Base-by-base conservation (phyloP, 2,329 filamentous ascomycete species). In the Onygenales sp. region DNA sequence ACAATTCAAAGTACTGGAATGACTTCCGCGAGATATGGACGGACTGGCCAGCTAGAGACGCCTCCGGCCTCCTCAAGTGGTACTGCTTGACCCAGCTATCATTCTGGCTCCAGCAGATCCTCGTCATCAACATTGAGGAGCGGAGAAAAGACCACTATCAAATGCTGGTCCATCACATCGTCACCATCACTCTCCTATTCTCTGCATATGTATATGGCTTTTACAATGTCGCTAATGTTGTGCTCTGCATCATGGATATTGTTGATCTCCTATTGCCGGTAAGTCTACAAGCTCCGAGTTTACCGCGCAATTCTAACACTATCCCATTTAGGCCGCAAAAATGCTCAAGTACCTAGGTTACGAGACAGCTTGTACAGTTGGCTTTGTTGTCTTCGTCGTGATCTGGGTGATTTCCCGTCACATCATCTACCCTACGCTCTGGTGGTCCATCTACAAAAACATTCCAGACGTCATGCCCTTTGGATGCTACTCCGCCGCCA, bases 51-150 rank as follows among this genome's bases (percentile, higher is more conserved):
- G 78, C 82, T 60, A 82, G 90, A 49, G 84, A 93, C 64, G 77
- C 94, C 55, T 75, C 77, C 13, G 84, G 85, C 7, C 69, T 88
- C 10, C 82, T 87, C 73, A 97, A 97, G 74, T 83, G 81, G 69
- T 98, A 98, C 71, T 88, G 95, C 63, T 78, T 98, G 34, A 85
- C 85, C 11, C 91, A 97, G 68, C 87, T 91, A 71, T 85, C 86
- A 27, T 97, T 96, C 70, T 96, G 89, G 86, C 71, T 96, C 47
- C 92, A 97, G 73, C 91, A 95, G 72, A 87, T 97, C 59, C 76
- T 96, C 34, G 88, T 96, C 54, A 88, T 97, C 67, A 86, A 96
- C 71, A 90, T 97, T 56, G 93, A 98, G 71, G 88, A 94, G 72
- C 83, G 87, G 59, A 82, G 93, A 64, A 97, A 97, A 74, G 93